Percentiles rank a stretch among this genome's conserved stretches.
phyloP scores from a whole-genome alignment of 441 rosid species.

The Syzygium malaccense region DNA sequence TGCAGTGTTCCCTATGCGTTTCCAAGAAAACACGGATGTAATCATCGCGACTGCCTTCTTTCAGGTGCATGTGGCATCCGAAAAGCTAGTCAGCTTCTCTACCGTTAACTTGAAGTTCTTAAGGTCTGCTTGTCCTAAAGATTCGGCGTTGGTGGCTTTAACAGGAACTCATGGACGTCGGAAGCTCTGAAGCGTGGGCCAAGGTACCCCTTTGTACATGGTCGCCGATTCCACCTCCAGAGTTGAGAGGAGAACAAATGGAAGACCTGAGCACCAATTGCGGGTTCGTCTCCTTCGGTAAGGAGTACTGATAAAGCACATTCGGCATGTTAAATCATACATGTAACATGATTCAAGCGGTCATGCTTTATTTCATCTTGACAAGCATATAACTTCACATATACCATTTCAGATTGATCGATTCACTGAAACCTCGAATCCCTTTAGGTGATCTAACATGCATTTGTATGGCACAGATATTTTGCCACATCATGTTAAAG shows the following conservation, averaged over 20 bases:
- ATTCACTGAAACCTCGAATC: neutral
- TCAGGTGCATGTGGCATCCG: slow-evolving; percentile 37
- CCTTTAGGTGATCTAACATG: neutral
- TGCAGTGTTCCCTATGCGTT: slow-evolving; percentile 85
- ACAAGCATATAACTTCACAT: neutral
- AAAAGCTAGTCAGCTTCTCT: neutral
- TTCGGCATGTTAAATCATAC: neutral
- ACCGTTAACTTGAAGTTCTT: neutral
- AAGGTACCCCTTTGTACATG: slow-evolving; percentile 78
- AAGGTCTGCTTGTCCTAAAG: neutral
- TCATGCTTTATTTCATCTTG: neutral
- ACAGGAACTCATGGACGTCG: slow-evolving; percentile 78
- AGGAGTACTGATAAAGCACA: neutral
- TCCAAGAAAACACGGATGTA: slow-evolving; percentile 78
- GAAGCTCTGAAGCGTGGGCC: slow-evolving; percentile 57
- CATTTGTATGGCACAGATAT: slow-evolving; percentile 36
- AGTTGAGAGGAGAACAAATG: slow-evolving; percentile 70
- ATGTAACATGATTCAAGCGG: neutral
- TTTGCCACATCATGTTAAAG: slow-evolving; percentile 48
- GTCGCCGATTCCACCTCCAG: slow-evolving; percentile 88
- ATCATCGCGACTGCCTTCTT: slow-evolving; percentile 75
- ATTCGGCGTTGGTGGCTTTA: neutral
- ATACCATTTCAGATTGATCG: neutral
- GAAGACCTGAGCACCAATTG: slow-evolving; percentile 79
- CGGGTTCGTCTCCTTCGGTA: slow-evolving; percentile 85